phyloP scores from a whole-genome alignment of 805 yeast species.

The Tetrapisispora iriomotensis region DNA sequence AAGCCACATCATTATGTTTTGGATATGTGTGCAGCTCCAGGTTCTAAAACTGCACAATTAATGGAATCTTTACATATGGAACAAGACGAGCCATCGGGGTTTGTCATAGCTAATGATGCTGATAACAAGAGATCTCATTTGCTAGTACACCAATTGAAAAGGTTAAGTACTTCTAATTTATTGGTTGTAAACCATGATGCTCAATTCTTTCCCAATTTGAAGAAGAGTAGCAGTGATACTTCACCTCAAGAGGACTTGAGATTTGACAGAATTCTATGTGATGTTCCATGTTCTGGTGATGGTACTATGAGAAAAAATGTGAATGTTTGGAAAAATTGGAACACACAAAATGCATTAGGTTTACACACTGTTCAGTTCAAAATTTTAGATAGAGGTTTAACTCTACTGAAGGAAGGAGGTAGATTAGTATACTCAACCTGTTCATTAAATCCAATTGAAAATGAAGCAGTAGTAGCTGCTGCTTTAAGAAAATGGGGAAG shows the following conservation, averaged over 20 bases:
- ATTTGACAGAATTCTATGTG: constrained; percentile 90
- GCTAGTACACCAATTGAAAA: constrained; percentile 94
- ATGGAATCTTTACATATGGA: constrained; percentile 78
- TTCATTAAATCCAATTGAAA: constrained; percentile 90
- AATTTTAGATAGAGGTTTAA: constrained; percentile 83
- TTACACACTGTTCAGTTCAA: constrained; percentile 82
- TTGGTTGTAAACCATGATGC: constrained; percentile 96
- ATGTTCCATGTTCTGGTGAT: constrained; percentile 98
- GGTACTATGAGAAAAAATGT: constrained; percentile 96
- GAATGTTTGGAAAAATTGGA: constrained; percentile 94
- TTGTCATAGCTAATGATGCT: constrained; percentile 91
- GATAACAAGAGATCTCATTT: constrained; percentile 93
- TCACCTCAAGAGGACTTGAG: constrained; percentile 26
- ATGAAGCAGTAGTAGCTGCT: constrained; percentile 92
- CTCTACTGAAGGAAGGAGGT: constrained; percentile 80
- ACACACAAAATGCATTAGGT: constrained; percentile 79
- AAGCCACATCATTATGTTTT: constrained; percentile 84
- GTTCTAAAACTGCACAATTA: constrained; percentile 93
- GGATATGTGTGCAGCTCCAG: constrained; percentile 99
- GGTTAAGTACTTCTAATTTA: constrained; percentile 86
- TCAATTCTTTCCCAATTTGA: constrained; percentile 83
- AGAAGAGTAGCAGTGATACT: constrained; percentile 29
- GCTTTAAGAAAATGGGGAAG: constrained; percentile 75
- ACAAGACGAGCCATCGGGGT: constrained; percentile 62
- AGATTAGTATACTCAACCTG: constrained; percentile 94